Evolutionary conservation across 805 yeast species (phyloP).

Genomic region (Candida sphagnicola): DNA sequence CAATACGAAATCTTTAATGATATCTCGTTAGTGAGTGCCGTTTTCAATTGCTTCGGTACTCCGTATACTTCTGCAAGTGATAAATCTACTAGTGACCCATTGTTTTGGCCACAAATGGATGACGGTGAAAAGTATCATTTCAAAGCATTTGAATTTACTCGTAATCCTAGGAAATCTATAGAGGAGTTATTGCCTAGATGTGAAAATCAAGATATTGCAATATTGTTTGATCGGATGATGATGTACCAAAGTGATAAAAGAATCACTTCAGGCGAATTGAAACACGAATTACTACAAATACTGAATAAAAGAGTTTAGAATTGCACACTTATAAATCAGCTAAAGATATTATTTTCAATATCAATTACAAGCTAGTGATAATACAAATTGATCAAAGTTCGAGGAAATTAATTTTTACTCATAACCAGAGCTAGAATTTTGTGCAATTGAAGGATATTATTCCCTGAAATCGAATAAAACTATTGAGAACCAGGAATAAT

Average conservation of each 20-base stretch:
- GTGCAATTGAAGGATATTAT: too few relatives aligned
- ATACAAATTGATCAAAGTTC: too few relatives aligned
- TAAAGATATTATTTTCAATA: too few relatives aligned
- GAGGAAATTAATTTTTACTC: too few relatives aligned
- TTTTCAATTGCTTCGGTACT: slow-evolving; percentile 59
- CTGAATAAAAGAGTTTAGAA: too few relatives aligned
- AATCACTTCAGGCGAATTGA: slow-evolving; percentile 11
- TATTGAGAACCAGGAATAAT: too few relatives aligned
- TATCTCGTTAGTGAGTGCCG: slow-evolving; percentile 50
- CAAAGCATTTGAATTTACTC: slow-evolving; percentile 19
- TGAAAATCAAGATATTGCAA: slow-evolving; percentile 10
- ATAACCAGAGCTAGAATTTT: too few relatives aligned
- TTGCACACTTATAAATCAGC: too few relatives aligned
- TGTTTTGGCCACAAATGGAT: slow-evolving; percentile 36
- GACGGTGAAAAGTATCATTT: slow-evolving; percentile 25
- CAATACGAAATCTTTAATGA: slow-evolving; percentile 43
- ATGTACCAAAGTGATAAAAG: slow-evolving; percentile 27
- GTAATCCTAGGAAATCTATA: slow-evolving; percentile 5
- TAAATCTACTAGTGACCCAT: slow-evolving; percentile 6
- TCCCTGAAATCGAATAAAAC: too few relatives aligned
- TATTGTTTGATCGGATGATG: slow-evolving; percentile 41
- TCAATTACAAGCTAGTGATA: too few relatives aligned
- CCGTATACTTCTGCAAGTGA: slow-evolving; percentile 32
- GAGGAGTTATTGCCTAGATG: slow-evolving; percentile 15
- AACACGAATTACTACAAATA: slow-evolving; percentile 2